Percentiles rank a stretch among this genome's conserved stretches.
phyloP scores from a whole-genome alignment of 2,329 filamentous ascomycete species.

The Alternaria rosae region DNA sequence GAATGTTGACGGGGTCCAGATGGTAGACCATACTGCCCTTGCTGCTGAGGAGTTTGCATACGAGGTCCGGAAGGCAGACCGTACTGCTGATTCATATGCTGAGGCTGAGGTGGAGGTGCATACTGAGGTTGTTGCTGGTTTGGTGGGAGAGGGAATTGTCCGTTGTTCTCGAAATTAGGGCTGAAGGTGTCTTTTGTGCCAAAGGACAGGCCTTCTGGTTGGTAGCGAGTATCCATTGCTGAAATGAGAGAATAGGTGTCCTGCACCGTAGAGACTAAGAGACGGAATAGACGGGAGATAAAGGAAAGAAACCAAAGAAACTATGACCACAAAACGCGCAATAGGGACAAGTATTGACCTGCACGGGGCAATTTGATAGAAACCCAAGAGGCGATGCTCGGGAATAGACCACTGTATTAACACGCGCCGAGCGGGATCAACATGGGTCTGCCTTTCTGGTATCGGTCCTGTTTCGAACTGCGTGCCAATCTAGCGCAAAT shows the following conservation, averaged over 20 bases:
- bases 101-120: conserved; percentile 16
- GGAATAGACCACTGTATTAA: conserved; percentile 35
- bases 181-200: conserved; percentile 32
- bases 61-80: conserved; percentile 23
- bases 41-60: conserved; percentile 22
- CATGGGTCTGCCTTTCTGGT: conserved; percentile 24
- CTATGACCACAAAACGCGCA: conserved; percentile 21
- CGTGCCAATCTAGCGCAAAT: conserved; percentile 30
- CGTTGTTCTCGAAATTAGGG: conserved; percentile 26
- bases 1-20: conserved; percentile 11
- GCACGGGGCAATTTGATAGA: conserved; percentile 34
- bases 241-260: conserved; percentile 34
- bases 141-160: conserved; percentile 23
- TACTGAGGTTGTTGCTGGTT: conserved; percentile 23
- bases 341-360: conserved; percentile 25
- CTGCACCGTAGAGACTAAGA: conserved; percentile 38
- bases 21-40: conserved; percentile 24
- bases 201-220: conserved; percentile 36
- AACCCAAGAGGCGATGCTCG: conserved; percentile 23
- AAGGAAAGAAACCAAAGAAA: conserved; percentile 13
- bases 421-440: conserved; percentile 26
- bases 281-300: conserved; percentile 26
- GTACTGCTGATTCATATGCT: conserved; percentile 11
- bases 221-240: conserved; percentile 43
- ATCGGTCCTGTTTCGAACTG: conserved; percentile 40